Evolutionary conservation across 139 green algal genomes (phyloP).

Genomic region (Chlorella sp.): DNA sequence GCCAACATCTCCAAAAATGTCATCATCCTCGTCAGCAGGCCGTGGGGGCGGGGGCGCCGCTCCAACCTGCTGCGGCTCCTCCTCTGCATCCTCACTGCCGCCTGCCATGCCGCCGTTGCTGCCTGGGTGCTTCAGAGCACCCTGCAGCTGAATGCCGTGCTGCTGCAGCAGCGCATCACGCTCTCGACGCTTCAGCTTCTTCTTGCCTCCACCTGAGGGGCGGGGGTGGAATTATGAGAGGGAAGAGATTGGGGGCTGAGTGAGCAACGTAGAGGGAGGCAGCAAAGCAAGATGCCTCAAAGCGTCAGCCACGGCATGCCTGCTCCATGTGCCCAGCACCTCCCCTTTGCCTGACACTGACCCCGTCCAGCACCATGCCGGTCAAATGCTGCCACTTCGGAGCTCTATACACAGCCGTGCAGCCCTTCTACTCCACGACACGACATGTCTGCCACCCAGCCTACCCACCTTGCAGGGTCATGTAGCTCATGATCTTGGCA

Average conservation of each 20-base stretch:
- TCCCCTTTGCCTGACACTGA: background rate
- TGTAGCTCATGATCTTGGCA: conserved; percentile 90
- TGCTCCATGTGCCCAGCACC: background rate
- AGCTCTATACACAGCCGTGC: background rate
- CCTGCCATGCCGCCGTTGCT: background rate
- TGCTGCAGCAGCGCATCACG: conserved; percentile 7
- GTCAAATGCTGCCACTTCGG: too few relatives aligned
- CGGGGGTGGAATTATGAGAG: background rate
- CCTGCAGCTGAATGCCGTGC: conserved; percentile 5
- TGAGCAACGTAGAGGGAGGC: background rate
- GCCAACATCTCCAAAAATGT: conserved; percentile 95
- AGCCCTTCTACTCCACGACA: background rate
- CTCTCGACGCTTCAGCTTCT: conserved; percentile 52
- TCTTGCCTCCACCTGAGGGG: conserved; percentile 54
- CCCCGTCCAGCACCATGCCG: background rate
- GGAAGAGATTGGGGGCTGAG: background rate
- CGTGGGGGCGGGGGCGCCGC: background rate
- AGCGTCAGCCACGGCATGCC: background rate
- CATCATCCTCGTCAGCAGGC: conserved; percentile 72
- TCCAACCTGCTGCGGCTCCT: background rate
- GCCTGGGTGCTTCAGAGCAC: background rate
- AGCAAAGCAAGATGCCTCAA: background rate
- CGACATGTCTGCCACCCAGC: background rate
- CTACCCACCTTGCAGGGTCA: conserved; percentile 51
- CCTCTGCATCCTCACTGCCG: background rate